phyloP scores from a whole-genome alignment of 2,329 filamentous ascomycete genomes.

The Plectosphaerella plurivora region DNA sequence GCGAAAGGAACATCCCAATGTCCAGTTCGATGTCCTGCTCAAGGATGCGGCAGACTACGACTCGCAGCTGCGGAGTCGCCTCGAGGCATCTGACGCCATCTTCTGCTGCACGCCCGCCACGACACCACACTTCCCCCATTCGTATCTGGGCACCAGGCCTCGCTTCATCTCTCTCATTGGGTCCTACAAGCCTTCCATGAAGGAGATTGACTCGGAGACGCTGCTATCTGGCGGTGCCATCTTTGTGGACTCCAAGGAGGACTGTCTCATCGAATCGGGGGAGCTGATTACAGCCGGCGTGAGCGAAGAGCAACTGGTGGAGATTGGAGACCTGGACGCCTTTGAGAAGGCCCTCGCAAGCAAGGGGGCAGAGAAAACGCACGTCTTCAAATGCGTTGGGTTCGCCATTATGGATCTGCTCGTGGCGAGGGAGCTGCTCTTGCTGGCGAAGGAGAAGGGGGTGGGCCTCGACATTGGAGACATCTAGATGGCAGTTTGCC shows the following conservation, averaged over 20 bases:
- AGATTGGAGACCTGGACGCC: constrained; percentile 41
- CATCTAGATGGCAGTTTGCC: not conserved
- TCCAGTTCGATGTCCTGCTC: not conserved
- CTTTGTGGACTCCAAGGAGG: constrained; percentile 20
- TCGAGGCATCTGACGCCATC: constrained; percentile 19
- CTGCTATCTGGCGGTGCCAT: constrained; percentile 16
- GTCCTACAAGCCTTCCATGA: constrained; percentile 25
- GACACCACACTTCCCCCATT: constrained; percentile 19
- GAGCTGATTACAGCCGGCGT: constrained; percentile 24
- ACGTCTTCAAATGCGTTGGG: constrained; percentile 40
- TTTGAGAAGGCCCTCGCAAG: constrained; percentile 49
- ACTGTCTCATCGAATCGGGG: constrained; percentile 23
- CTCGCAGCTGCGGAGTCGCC: constrained; percentile 4
- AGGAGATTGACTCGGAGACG: constrained; percentile 23
- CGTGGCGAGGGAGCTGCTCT: not conserved
- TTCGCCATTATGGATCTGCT: constrained; percentile 62
- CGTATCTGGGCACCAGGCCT: constrained; percentile 15
- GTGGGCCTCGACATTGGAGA: not conserved
- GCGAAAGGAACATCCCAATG: not conserved
- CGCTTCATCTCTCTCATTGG: constrained; percentile 24
- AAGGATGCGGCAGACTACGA: constrained; percentile 9
- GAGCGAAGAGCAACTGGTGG: constrained; percentile 33
- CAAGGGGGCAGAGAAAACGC: constrained; percentile 46
- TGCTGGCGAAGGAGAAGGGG: constrained; percentile 7
- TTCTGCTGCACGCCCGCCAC: constrained; percentile 27